Evolutionary conservation across 31 red algal species (phyloP), one percentile per base, ranked within the genome.

Genomic region (Odonthalia washingtoniensis): DNA sequence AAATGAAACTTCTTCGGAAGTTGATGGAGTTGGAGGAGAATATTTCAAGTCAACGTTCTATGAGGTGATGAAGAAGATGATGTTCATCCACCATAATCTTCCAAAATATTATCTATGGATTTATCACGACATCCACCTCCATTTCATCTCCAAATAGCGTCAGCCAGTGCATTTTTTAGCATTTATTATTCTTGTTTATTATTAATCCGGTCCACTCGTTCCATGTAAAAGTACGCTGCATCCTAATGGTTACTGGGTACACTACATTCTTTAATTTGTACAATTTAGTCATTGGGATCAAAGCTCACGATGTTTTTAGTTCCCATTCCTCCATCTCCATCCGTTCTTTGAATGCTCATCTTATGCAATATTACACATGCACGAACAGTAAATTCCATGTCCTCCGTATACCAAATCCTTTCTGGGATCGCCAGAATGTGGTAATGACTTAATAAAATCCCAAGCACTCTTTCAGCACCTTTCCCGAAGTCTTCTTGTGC

Each of bases 291-390:
- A 43, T 70, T 63, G 24, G 80, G 80, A 43, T 84, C 80, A 84
- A 84, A 37, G 80, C n/a, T n/a, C n/a, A n/a, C n/a, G n/a, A n/a
- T n/a, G n/a, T n/a, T n/a, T n/a, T n/a, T n/a, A n/a, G n/a, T 72
- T 5, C 80, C 40, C 65, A 68, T 84, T 38, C 28, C 32, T 18
- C 65, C 80, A 70, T 84, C 65, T 4, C 9, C 66, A 33, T 84
- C 80, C n/a, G 18, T 60, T 44, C 37, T n/a, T 33, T 70, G 41
- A 40, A 84, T 46, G n/a, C 74, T 75, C 74, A 88, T 78, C 30
- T 88, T 88, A 74, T 72, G 85, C 75, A 68, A 35, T 27, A 79
- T 88, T 37, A 26, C 46, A 88, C 44, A 78, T n/a, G 57, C 85
- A 26, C 85, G 34, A 12, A 68, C 62, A 44, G 77, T 70, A 46